Evolutionary conservation across 2,329 filamentous ascomycete species (phyloP), one percentile per base, ranked within the genome.

Genomic region (Harringtonia lauricola): DNA sequence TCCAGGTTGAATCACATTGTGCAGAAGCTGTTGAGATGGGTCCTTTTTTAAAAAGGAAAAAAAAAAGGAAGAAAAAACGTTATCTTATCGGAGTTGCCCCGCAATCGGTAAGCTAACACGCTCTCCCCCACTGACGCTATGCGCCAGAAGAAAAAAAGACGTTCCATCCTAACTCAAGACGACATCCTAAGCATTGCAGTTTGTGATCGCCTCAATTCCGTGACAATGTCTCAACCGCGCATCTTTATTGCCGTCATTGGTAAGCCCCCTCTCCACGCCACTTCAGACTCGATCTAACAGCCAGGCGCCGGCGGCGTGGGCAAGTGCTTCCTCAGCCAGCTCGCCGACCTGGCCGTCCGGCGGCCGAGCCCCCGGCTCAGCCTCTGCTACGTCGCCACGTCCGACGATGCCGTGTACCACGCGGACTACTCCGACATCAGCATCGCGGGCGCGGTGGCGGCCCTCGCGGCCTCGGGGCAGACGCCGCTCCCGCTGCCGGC

Each of bases 261-360:
- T 41, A 35, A 13, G 14, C 24, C 31, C 33, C 24, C 35, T 24
- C 43, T 35, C 29, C 33, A 39, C 44, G 44, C 28, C 19, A 17
- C 22, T 26, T n/a, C 24, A n/a, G n/a, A 19, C 3, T 28, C 18
- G 17, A 21, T 33, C 26, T 36, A 36, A 36, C 29, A 14, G 54
- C 51, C 57, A 94, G 89, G 92, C 58, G 85, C 84, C 55, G 92
- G 92, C 54, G 90, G 90, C 51, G 92, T 96, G 49, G 92, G 92
- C 57, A 89, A 89, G 64, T 79, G 79, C 66, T 95, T 96, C 71
- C 77, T 96, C 50, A 71, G 72, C 53, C 92, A 96, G 65, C 79
- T 96, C 46, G 70, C 82, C 51, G 60, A 67, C 48, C 74, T 92
- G 47, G 71, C 77, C 40, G 68, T 73, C 50, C 78, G 83, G 49